Conservation (phyloP, 1,284 basidiomycete genomes). For the Pyrrhoderma noxium region DNA sequence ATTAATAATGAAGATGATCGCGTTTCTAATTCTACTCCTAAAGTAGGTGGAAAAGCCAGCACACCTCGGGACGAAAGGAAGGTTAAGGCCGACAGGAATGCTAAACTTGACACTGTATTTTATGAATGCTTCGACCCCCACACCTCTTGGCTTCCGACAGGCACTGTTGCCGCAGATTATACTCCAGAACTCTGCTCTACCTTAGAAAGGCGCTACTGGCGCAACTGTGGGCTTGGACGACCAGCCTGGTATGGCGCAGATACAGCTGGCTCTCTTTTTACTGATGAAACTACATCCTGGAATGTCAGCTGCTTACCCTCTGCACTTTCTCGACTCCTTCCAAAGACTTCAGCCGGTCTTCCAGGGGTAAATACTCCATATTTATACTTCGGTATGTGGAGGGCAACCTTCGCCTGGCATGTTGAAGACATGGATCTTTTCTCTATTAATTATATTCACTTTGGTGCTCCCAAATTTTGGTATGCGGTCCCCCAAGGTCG, state of each 20-base stretch:
- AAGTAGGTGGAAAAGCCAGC: conserved; percentile 11
- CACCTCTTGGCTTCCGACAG: conserved; percentile 70
- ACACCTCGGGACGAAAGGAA: conserved; percentile 31
- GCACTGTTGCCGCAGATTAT: conserved; percentile 67
- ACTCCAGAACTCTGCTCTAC: conserved; percentile 80
- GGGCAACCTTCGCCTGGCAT: conserved; percentile 98
- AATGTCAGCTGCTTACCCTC: conserved; percentile 91
- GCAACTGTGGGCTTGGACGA: conserved; percentile 81
- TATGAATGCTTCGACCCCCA: conserved; percentile 63
- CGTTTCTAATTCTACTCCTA: conserved; percentile 2
- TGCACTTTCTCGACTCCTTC: conserved; percentile 76
- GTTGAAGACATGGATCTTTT: conserved; percentile 98
- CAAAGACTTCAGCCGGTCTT: conserved; percentile 57
- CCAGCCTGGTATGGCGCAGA: conserved; percentile 97
- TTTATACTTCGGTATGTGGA: conserved; percentile 99
- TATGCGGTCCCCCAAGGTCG: conserved; percentile 90
- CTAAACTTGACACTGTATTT: conserved; percentile 55
- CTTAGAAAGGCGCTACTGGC: conserved; percentile 90
- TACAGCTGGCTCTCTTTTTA: conserved; percentile 86
- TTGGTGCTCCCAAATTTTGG: conserved; percentile 96
- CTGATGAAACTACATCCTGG: conserved; percentile 77
- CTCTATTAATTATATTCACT: conserved; percentile 99
- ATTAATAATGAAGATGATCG: conserved; percentile 14
- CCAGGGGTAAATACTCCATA: conserved; percentile 98
- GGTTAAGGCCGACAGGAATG: conserved; percentile 46